Percentiles rank a stretch among this genome's conserved stretches.
Conservation (phyloP, 2,329 filamentous ascomycete genomes). For the Pseudogymnoascus sp. region DNA sequence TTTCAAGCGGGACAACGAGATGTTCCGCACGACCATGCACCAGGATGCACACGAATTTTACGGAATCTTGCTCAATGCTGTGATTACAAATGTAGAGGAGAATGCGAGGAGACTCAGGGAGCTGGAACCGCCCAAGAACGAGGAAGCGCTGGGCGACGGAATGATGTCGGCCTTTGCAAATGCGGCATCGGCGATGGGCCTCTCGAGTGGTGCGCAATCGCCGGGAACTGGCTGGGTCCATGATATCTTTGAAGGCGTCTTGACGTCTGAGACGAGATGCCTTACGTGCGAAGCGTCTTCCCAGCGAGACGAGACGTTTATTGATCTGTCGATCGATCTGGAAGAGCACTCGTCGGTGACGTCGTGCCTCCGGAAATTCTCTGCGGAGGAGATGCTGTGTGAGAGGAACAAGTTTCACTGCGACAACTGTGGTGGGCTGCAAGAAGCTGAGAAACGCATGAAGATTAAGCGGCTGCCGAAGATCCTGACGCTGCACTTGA, state of each 20-base stretch:
- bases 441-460: conserved; percentile 98
- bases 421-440: conserved; percentile 89
- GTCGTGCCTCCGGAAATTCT: conserved; percentile 90
- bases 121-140: conserved; percentile 33
- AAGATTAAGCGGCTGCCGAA: conserved; percentile 93
- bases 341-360: conserved; percentile 95
- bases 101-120: conserved; percentile 60
- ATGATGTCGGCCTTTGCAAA: conserved; percentile 38
- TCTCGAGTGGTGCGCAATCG: conserved; percentile 36
- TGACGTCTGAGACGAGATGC: conserved; percentile 95
- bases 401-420: conserved; percentile 99
- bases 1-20: conserved; percentile 87
- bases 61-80: conserved; percentile 88
- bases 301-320: conserved; percentile 87
- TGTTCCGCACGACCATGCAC: conserved; percentile 95
- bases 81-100: conserved; percentile 89
- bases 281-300: conserved; percentile 94
- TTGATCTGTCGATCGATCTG: conserved; percentile 92
- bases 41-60: conserved; percentile 98
- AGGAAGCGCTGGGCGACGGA: conserved; percentile 38
- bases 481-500: conserved; percentile 85
- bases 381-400: conserved; percentile 95
- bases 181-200: conserved; percentile 31
- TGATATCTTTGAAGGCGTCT: conserved; percentile 87
- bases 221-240: conserved; percentile 83